Conservation (phyloP, 495 filamentous ascomycete species). For the Penicillium odoratum region DNA sequence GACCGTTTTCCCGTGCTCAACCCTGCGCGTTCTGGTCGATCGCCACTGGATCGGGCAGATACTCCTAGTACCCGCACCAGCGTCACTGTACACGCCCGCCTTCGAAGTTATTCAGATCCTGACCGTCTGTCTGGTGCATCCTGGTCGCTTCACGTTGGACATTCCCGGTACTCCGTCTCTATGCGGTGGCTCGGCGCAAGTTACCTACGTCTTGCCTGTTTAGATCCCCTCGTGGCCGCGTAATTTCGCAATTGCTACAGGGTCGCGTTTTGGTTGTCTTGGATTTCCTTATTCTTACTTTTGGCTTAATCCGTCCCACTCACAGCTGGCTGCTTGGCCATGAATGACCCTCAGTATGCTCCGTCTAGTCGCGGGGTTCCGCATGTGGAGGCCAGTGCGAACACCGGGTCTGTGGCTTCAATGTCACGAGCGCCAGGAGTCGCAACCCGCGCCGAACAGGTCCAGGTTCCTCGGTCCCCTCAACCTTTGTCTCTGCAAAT, state of each 20-base stretch:
- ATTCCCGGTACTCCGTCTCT: constrained; percentile 13
- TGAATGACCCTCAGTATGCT: constrained; percentile 21
- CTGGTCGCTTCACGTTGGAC: constrained; percentile 16
- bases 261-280: constrained; percentile 16
- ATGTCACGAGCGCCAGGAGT: constrained; percentile 11
- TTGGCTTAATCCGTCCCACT: not conserved
- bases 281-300: constrained; percentile 3
- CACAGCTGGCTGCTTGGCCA: constrained; percentile 9
- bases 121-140: constrained; percentile 15
- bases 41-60: constrained; percentile 29
- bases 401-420: constrained; percentile 16
- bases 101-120: constrained; percentile 20
- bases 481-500: constrained; percentile 27
- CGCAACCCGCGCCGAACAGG: constrained; percentile 10
- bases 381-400: constrained; percentile 24
- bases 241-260: constrained; percentile 21
- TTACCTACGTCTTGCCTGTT: constrained; percentile 18
- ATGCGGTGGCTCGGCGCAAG: constrained; percentile 27
- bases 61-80: constrained; percentile 15
- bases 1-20: constrained; percentile 27
- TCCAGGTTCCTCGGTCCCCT: constrained; percentile 23
- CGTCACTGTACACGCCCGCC: constrained; percentile 13
- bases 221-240: constrained; percentile 22
- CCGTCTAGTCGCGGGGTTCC: constrained; percentile 23
- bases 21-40: constrained; percentile 31